Base-by-base conservation (phyloP, 345 rosid genomes). In the Ceriops tagal region DNA sequence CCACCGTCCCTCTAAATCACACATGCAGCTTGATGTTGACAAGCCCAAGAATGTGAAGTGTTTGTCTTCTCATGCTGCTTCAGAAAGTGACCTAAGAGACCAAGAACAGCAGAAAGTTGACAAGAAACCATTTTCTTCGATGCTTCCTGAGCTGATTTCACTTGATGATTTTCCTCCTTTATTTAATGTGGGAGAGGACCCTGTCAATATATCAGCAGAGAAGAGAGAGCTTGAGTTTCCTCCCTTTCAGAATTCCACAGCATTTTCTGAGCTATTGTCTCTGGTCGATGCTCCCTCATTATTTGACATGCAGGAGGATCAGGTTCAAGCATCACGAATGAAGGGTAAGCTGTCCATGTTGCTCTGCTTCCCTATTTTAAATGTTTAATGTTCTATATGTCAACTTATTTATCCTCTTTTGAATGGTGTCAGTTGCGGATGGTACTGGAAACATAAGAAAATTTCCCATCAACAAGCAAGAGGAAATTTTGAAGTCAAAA, bases 181-280 rank as follows among this genome's bases (percentile, higher is more conserved):
- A 32, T 61, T 72, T 20, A 73, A 53, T 46, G 13, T 35, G 63
- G 31, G n/a, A 2, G 62, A 75, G 51, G 56, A 35, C 74, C 71
- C 72, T 39, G 19, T 51, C 43, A 55, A 28, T 61, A 51, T 13
- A 22, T 70, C 67, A 60, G n/a, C 37, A 37, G 47, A 19, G 61
- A 60, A 37, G n/a, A 15, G 57, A 47, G 75, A 57, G 65, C 34
- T 21, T 18, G 65, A 15, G n/a, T 57, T 43, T 64, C 71, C 75
- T 51, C 26, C 64, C n/a, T 64, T 66, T 39, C 72, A 70, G 62
- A 65, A 60, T 28, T n/a, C 67, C 8, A 71, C 71, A 43, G 78
- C 76, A 55, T 56, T 73, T n/a, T 70, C 80, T 58, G 89, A 82
- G 77, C 81, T 82, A 55, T 55, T 75, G 57, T 74, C 85, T 55